phyloP scores from a whole-genome alignment of 257 asterid genomes.

The Solanum etuberosum region DNA sequence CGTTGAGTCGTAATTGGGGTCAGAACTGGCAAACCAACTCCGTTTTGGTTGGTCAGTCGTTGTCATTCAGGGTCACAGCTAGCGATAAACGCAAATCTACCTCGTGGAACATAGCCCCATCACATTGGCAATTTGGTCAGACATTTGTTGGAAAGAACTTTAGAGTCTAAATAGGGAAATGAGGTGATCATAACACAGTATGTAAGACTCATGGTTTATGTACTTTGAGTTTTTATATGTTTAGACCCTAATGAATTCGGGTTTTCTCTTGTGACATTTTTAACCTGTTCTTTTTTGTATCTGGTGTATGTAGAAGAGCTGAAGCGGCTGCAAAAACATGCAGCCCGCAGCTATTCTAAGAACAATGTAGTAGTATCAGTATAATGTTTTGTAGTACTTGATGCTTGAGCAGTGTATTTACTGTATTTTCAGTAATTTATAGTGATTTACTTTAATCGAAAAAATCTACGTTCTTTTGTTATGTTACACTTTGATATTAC shows the following conservation, averaged over 20 bases:
- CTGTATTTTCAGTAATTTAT: not conserved
- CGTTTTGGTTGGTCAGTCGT: constrained; percentile 43
- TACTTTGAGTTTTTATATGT: not conserved
- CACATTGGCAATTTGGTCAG: constrained; percentile 85
- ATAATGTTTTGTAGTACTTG: not conserved
- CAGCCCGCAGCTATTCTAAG: constrained; percentile 67
- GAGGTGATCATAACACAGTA: not conserved
- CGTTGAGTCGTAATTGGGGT: constrained; percentile 84
- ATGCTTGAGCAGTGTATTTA: not conserved
- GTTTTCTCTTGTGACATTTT: not conserved
- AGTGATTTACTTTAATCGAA: not conserved
- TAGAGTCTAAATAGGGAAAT: constrained; percentile 19
- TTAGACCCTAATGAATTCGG: not conserved
- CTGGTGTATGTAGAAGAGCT: constrained; percentile 19
- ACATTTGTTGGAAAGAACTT: constrained; percentile 62
- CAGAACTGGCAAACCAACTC: constrained; percentile 70
- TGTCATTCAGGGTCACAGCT: constrained; percentile 64
- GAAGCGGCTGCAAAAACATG: constrained; percentile 71
- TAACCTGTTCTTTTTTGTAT: not conserved
- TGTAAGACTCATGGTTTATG: not conserved
- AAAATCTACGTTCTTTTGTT: not conserved
- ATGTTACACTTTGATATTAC: not conserved
- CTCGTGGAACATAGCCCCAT: constrained; percentile 60
- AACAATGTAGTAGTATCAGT: not conserved
- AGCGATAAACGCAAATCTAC: constrained; percentile 68